Evolutionary conservation across 345 rosid genomes (phyloP).

Genomic region (Eucalyptus urophylla): DNA sequence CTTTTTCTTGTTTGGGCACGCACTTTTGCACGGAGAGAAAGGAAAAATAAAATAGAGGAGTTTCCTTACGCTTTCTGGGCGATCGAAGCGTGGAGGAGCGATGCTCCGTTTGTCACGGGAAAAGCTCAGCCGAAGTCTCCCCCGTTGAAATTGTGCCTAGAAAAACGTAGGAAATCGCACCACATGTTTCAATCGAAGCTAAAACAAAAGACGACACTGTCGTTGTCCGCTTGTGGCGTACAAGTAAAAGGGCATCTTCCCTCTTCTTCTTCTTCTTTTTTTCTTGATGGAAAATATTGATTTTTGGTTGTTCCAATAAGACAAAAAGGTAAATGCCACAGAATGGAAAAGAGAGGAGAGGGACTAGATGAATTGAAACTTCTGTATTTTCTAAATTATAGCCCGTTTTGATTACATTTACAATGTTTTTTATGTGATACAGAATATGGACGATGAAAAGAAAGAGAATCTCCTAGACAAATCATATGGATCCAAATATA

Average conservation of each 20-base stretch:
- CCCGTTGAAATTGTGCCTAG: not conserved
- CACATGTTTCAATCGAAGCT: not conserved
- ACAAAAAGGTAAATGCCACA: not conserved
- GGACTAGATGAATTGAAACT: no score
- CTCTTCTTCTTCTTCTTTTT: fast-evolving
- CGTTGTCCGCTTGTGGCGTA: not conserved
- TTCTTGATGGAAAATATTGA: not conserved
- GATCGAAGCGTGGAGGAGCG: not conserved
- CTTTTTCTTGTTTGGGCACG: not conserved
- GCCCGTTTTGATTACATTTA: no score
- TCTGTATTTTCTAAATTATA: no score
- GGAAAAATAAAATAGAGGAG: no score
- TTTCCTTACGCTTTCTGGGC: not conserved
- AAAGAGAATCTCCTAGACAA: no score
- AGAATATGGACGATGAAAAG: no score
- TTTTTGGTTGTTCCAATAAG: not conserved
- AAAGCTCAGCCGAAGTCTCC: not conserved
- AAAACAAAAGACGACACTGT: not conserved
- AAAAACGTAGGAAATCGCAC: not conserved
- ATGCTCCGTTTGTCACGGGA: not conserved
- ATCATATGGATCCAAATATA: no score
- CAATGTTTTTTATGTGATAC: no score
- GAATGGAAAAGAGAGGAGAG: no score
- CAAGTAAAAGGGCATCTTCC: not conserved
- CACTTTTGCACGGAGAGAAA: not conserved